phyloP scores from a whole-genome alignment of 352 stramenopile species.

The Blastocystis sp. region DNA sequence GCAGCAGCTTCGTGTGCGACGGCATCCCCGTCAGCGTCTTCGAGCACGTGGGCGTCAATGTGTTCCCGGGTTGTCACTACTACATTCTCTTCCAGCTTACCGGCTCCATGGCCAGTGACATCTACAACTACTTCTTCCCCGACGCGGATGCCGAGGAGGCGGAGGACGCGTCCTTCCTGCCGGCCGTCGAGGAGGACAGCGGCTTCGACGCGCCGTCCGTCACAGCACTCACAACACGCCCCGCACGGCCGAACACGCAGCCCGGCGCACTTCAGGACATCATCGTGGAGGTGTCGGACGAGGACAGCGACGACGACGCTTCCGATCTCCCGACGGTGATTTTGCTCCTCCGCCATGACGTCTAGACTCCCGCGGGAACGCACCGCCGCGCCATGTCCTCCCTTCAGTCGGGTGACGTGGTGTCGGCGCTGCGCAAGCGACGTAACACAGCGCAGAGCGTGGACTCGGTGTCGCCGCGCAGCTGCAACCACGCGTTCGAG shows the following conservation, averaged over 20 bases:
- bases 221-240: not conserved
- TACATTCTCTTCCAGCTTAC: conserved; percentile 69
- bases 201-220: not conserved
- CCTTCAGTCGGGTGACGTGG: not conserved
- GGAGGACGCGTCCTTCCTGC: not conserved
- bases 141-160: conserved; percentile 18
- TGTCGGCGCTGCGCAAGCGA: not conserved
- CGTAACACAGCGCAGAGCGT: not conserved
- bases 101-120: not conserved
- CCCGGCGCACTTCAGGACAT: not conserved
- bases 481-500: conserved; percentile 55
- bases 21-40: conserved; percentile 43
- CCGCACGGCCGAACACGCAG: not conserved
- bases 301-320: not conserved
- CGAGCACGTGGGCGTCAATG: conserved; percentile 67
- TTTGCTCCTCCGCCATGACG: not conserved
- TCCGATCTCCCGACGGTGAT: not conserved
- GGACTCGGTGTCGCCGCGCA: too few species aligned
- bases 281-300: conserved; percentile 33
- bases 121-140: conserved; percentile 65
- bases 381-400: not conserved
- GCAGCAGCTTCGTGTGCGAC: conserved; percentile 38
- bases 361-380: not conserved
- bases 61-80: conserved; percentile 63
- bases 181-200: not conserved